Evolutionary conservation across 2,329 filamentous ascomycete species (phyloP), one percentile per base, ranked within the genome.

Genomic region (Exophiala oligosperma): DNA sequence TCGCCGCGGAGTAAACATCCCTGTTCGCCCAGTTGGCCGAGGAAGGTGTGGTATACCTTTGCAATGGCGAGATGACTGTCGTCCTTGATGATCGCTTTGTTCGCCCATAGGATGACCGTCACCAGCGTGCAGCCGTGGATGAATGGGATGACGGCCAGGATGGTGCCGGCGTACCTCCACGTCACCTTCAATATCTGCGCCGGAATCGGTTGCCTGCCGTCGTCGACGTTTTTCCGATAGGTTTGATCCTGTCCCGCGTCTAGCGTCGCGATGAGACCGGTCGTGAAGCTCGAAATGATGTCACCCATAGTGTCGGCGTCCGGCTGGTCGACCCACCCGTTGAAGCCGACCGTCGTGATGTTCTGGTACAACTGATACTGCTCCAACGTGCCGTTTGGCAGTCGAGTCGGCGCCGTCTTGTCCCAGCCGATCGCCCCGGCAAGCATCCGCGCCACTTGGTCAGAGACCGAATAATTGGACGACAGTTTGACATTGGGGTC

Each of bases 181-280:
- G 54, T 73, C 97, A 99, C 74, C 97, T 97, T 65, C 86, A 92
- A 60, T 96, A 97, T 68, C 92, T 97, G 73, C 78, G 76, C 12
- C 90, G 91, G 4, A 81, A 84, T 40, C 96, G 92, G 89, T 89
- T 91, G 1, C 97, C 93, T 21, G 96, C 91, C 62, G 79, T 89
- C 11, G 91, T 89, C 46, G 96, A 93, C 69, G 80, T 96, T 60
- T 23, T 50, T 49, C 14, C 63, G 41, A 17, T 43, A 48, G 14
- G n/a, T 24, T 4, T 3, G 14, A 14, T 4, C 28, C 17, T 26
- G 23, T n/a, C 7, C 3, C 14, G 46, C 43, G 52, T 65, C 61
- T 56, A 62, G 52, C 46, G 56, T 51, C 1, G 61, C 37, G 14
- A 65, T 56, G 7, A 54, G 57, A 3, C 61, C 58, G 52, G 60